Base-by-base conservation (phyloP, 108 stramenopile genomes). In the Pseudonitzschia multiseries region DNA sequence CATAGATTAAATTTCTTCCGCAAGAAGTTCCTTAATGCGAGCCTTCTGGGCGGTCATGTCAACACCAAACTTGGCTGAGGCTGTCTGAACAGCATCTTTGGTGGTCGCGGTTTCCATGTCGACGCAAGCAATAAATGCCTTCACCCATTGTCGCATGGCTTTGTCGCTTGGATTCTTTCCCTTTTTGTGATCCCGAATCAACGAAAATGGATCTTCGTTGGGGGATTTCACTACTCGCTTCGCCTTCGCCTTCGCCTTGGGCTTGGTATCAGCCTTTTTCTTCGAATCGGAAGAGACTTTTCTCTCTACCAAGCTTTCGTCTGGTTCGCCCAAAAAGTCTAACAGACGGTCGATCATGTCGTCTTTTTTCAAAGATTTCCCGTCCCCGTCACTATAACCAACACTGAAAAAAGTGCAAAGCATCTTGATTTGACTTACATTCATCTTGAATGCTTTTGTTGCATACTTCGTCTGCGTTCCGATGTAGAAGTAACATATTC, bases 371-470 rank as follows among this genome's bases (percentile, higher is more conserved):
- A 78, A 42, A 10, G 68, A 42, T 57, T 82, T 72, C 56, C 74
- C 74, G 14, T 70, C 42, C 56, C 50, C 67, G 22, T 40, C 42
- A 13, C 17, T 31, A 6, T 60, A 68, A 33, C 76, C 69, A 17
- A 85, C 63, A 13, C 51, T 42, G 44, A 85, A 82, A 48, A 82
- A 71, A 36, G 81, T 69, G 62, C 84, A 85, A 1, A 85, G 70
- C 18, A 40, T 57, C 43, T 71, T 74, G 21, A 85, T 54, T 67
- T 80, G 79, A 12, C 71, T 12, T 28, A 76, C 40, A n/a, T 50
- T 74, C 57, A 82, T 24, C 60, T 79, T 81, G 74, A 61, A 80
- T 3, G 84, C 84, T 53, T 61, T 75, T 13, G 29, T 75, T 10
- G 77, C 72, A 50, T 48, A 65, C 40, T 79, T 74, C 9, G 72